phyloP scores from a whole-genome alignment of 2,329 filamentous ascomycete species.

The Verticillium longisporum region DNA sequence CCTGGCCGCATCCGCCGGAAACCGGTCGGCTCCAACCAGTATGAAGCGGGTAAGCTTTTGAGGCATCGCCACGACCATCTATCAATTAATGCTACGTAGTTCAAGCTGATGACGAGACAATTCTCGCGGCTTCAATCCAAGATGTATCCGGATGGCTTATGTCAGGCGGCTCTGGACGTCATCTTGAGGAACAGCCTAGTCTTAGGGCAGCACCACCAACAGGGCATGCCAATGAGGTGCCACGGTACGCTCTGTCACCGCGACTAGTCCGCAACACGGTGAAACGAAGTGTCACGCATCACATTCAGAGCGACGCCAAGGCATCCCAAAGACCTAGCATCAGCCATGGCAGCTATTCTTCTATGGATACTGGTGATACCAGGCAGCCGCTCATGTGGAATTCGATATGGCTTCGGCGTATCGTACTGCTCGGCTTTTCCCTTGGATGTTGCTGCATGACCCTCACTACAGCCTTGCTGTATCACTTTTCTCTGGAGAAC shows the following conservation, averaged over 20 bases:
- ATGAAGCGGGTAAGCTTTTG: neutral
- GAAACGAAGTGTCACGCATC: neutral
- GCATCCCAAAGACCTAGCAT: neutral
- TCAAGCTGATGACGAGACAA: neutral
- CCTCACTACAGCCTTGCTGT: slow-evolving; percentile 13
- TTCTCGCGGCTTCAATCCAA: neutral
- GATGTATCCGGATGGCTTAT: neutral
- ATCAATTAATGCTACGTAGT: neutral
- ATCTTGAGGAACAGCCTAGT: neutral
- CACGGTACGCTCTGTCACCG: neutral
- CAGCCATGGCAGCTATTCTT: neutral
- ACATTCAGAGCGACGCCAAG: neutral
- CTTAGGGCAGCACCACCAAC: neutral
- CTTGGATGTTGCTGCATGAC: slow-evolving; percentile 13
- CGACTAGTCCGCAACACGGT: neutral
- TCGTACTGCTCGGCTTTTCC: slow-evolving; percentile 11
- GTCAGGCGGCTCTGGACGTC: neutral
- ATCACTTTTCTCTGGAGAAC: slow-evolving; percentile 13
- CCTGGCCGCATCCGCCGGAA: neutral
- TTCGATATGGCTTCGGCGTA: slow-evolving; percentile 13
- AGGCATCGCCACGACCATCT: neutral
- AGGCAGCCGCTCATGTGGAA: slow-evolving; percentile 11
- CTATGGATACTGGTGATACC: neutral
- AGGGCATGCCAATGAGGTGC: neutral
- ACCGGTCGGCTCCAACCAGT: neutral